Evolutionary conservation across 805 yeast genomes (phyloP).

Genomic region (Metschnikowia lochheadii): DNA sequence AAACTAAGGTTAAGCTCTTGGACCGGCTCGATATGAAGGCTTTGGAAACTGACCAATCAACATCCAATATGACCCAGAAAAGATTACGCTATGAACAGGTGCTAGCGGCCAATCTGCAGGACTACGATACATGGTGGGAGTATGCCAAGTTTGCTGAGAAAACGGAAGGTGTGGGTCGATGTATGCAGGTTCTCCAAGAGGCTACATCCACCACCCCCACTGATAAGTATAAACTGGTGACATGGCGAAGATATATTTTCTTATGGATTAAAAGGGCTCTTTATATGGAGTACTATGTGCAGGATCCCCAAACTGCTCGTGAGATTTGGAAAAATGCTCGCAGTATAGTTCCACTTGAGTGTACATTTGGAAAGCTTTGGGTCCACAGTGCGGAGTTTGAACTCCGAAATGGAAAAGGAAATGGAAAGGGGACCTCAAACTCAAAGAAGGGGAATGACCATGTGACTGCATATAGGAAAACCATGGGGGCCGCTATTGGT

Average conservation of each 20-base stretch:
- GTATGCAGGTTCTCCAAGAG: conserved; percentile 38
- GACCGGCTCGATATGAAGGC: neutral
- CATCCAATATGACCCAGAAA: conserved; percentile 26
- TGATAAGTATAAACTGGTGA: conserved; percentile 23
- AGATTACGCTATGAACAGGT: conserved; percentile 49
- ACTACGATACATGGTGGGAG: conserved; percentile 83
- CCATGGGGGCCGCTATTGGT: conserved; percentile 73
- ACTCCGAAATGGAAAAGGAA: conserved; percentile 45
- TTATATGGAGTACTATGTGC: conserved; percentile 51
- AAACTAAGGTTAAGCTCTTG: conserved; percentile 19
- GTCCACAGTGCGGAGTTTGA: conserved; percentile 66
- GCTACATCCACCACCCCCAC: conserved; percentile 42
- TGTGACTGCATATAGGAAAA: conserved; percentile 54
- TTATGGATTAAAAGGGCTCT: conserved; percentile 66
- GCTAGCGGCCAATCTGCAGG: conserved; percentile 44
- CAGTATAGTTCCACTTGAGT: conserved; percentile 51
- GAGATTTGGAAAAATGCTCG: conserved; percentile 48
- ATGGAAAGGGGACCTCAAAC: conserved; percentile 3
- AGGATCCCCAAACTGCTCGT: conserved; percentile 46
- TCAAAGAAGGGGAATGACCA: neutral
- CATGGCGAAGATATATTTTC: conserved; percentile 68
- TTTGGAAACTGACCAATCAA: neutral
- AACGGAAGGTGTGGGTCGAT: conserved; percentile 21
- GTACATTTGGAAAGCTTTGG: conserved; percentile 78
- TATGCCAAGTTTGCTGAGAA: conserved; percentile 52